Conservation (phyloP, 495 filamentous ascomycete species). For the Darksidea phi region DNA sequence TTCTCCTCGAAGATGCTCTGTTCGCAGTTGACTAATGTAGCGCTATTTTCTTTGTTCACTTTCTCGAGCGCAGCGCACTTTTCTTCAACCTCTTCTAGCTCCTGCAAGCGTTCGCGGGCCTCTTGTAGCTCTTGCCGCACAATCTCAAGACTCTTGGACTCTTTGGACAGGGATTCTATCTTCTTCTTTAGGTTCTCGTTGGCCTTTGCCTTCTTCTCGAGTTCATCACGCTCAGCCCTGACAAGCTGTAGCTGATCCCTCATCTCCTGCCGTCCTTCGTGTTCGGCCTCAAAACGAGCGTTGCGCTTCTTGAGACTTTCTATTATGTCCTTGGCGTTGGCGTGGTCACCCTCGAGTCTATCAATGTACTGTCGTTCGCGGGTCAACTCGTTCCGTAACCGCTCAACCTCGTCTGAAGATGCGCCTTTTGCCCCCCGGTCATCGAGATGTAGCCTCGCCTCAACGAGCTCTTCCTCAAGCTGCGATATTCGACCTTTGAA, state of each 20-base stretch:
- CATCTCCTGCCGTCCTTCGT: constrained; percentile 42
- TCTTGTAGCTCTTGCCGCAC: constrained; percentile 53
- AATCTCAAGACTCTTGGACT: constrained; percentile 39
- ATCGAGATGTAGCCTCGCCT: constrained; percentile 39
- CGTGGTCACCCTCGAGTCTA: constrained; percentile 43
- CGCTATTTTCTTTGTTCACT: constrained; percentile 59
- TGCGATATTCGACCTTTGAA: constrained; percentile 33
- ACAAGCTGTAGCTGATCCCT: constrained; percentile 61
- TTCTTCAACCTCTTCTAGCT: no score
- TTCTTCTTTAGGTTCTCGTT: constrained; percentile 71
- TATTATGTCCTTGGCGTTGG: constrained; percentile 42
- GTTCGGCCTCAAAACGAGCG: constrained; percentile 50
- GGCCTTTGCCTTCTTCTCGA: constrained; percentile 76
- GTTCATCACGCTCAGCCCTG: constrained; percentile 68
- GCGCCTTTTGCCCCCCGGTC: constrained; percentile 22
- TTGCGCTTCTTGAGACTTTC: constrained; percentile 65
- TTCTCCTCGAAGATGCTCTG: constrained; percentile 61
- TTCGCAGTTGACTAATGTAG: constrained; percentile 59
- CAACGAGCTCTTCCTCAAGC: constrained; percentile 44
- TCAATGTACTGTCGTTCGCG: constrained; percentile 44
- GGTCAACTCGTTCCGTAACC: constrained; percentile 35
- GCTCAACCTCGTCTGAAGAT: constrained; percentile 37
- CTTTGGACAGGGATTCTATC: constrained; percentile 61
- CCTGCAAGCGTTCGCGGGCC: constrained; percentile 42
- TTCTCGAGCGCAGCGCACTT: constrained; percentile 46